phyloP scores from a whole-genome alignment of 2,329 filamentous ascomycete genomes.

The Daldinia sp. region DNA sequence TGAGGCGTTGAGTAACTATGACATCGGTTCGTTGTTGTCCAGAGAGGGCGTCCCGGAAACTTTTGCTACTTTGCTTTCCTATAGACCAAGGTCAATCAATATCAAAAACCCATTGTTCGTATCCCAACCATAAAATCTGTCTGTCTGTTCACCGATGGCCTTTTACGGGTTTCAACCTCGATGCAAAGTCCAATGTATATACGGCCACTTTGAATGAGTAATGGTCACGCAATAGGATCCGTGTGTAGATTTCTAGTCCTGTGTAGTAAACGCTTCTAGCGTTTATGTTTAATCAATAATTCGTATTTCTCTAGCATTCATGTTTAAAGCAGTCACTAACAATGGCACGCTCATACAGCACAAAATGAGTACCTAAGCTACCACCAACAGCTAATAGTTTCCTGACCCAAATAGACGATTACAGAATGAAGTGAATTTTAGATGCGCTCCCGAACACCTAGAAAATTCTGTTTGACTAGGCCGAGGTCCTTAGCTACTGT shows the following conservation, averaged over 20 bases:
- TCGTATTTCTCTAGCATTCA: neutral
- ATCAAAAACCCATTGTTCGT: slow-evolving; percentile 11
- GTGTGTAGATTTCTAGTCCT: neutral
- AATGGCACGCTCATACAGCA: neutral
- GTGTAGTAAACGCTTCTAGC: neutral
- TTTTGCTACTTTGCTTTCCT: slow-evolving; percentile 33
- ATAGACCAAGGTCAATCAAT: slow-evolving; percentile 28
- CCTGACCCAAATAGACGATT: neutral
- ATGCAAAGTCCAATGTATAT: slow-evolving; percentile 12
- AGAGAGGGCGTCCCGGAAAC: slow-evolving; percentile 22
- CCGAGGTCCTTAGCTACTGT: neutral
- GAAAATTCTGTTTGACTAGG: no score
- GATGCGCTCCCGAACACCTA: neutral
- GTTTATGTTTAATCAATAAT: neutral
- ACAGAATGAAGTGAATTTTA: neutral
- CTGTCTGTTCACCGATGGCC: neutral
- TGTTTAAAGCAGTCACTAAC: neutral
- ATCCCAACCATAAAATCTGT: neutral
- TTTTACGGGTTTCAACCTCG: no score
- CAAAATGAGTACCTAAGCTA: neutral
- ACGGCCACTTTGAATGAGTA: neutral
- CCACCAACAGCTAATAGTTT: neutral
- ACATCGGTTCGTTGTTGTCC: slow-evolving; percentile 32
- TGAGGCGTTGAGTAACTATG: slow-evolving; percentile 37
- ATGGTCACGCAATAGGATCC: neutral